Percentiles rank a stretch among this genome's conserved stretches.
Evolutionary conservation across 1,284 basidiomycete genomes (phyloP).

Genomic region (Dichomitus squalens): DNA sequence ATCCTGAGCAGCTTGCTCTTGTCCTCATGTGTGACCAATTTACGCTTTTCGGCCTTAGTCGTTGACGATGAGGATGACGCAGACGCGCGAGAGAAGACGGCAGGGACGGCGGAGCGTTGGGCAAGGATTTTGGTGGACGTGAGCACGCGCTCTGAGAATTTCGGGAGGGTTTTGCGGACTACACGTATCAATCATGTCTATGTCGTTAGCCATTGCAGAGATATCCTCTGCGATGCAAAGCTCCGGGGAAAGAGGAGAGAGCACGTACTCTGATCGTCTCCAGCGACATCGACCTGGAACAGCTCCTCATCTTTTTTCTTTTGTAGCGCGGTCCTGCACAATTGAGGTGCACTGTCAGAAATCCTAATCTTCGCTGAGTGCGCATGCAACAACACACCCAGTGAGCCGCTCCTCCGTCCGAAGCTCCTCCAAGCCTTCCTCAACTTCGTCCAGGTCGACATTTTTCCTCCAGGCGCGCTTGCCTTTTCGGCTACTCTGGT

Average conservation of each 20-base stretch:
- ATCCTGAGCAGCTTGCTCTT: conserved; percentile 77
- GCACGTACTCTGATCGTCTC: conserved; percentile 72
- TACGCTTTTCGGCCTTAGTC: conserved; percentile 38
- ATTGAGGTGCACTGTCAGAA: too few species aligned
- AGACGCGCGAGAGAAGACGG: conserved; percentile 59
- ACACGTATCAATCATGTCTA: neutral
- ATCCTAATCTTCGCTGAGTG: too few species aligned
- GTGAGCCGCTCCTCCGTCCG: conserved; percentile 77
- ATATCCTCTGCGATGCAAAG: too few species aligned
- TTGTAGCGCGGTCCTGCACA: conserved; percentile 55
- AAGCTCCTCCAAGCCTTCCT: conserved; percentile 71
- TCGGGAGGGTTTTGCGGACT: conserved; percentile 63
- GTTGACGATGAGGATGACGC: conserved; percentile 9
- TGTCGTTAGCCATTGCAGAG: too few species aligned
- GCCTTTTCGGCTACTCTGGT: conserved; percentile 82
- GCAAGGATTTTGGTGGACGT: conserved; percentile 83
- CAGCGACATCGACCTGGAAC: conserved; percentile 79
- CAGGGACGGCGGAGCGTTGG: conserved; percentile 85
- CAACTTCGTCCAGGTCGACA: conserved; percentile 78
- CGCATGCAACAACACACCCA: too few species aligned
- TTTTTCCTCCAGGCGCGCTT: conserved; percentile 95
- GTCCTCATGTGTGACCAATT: conserved; percentile 56
- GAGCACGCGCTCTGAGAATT: conserved; percentile 57
- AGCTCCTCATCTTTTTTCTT: conserved; percentile 72
- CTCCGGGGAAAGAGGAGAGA: neutral